phyloP scores from a whole-genome alignment of 768 basidiomycete species.

The Mycena haematopus region DNA sequence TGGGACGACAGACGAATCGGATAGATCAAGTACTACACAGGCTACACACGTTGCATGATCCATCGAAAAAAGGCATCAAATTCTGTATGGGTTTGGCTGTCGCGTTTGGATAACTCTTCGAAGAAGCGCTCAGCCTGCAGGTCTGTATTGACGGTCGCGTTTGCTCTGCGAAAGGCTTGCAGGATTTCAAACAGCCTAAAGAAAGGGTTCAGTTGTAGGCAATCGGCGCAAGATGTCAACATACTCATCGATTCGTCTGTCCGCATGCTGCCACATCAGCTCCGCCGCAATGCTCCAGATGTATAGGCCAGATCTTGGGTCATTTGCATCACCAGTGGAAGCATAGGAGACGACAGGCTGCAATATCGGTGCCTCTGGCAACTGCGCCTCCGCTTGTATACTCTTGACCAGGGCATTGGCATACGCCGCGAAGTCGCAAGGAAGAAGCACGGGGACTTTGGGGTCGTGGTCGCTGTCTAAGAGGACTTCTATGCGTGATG shows the following conservation, averaged over 20 bases:
- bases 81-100: no score
- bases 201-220: no score
- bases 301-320: background rate
- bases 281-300: background rate
- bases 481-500: background rate
- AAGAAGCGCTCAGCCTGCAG: no score
- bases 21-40: no score
- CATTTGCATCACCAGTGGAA: background rate
- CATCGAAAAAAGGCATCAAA: no score
- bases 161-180: background rate
- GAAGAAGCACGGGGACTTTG: background rate
- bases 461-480: background rate
- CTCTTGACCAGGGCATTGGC: background rate
- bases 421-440: background rate
- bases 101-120: no score
- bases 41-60: no score
- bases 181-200: background rate
- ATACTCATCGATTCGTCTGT: background rate
- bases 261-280: slow-evolving; percentile 1
- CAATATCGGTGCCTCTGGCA: background rate
- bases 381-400: background rate
- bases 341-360: background rate
- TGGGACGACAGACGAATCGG: no score
- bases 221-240: background rate
- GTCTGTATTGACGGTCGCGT: no score